Percentiles rank a stretch among this genome's conserved stretches.
Evolutionary conservation across 805 yeast genomes (phyloP).

Genomic region (Debaryomyces castellii): DNA sequence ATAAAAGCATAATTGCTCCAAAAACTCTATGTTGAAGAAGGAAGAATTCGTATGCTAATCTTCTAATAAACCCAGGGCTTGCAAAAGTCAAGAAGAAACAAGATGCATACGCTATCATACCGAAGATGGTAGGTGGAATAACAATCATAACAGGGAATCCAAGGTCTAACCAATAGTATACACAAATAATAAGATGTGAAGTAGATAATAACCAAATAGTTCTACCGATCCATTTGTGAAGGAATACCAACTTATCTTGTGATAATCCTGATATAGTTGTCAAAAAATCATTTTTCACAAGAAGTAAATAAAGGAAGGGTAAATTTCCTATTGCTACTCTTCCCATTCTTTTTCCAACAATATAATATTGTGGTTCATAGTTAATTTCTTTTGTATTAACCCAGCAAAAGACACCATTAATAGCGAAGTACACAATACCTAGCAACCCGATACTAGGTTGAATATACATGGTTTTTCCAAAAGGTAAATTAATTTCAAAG

Average conservation of each 20-base stretch:
- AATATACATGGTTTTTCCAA: conserved; percentile 21
- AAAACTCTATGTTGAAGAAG: conserved; percentile 43
- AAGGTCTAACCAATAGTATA: conserved; percentile 41
- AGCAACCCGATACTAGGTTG: conserved; percentile 43
- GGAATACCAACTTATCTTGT: conserved; percentile 35
- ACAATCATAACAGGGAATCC: conserved; percentile 37
- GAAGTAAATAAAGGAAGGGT: conserved; percentile 35
- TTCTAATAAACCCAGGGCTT: conserved; percentile 33
- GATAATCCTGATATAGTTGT: conserved; percentile 42
- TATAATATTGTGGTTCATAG: conserved; percentile 38
- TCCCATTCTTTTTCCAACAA: conserved; percentile 44
- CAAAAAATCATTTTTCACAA: conserved; percentile 40
- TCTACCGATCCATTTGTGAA: conserved; percentile 48
- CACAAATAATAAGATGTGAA: conserved; percentile 32
- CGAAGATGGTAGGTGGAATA: conserved; percentile 53
- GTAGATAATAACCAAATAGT: conserved; percentile 34
- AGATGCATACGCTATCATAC: conserved; percentile 43
- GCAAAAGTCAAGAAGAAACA: conserved; percentile 37
- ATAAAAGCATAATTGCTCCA: conserved; percentile 41
- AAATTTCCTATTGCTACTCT: conserved; percentile 39
- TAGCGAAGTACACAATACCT: conserved; percentile 22
- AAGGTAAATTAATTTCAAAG: conserved; percentile 20
- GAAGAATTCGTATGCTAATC: conserved; percentile 42
- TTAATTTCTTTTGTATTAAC: conserved; percentile 36
- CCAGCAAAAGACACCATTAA: conserved; percentile 28